A percentile compares a stretch with the other conserved stretches of the same genome.
Evolutionary conservation across 1,284 basidiomycete species (phyloP).

Genomic region (Puccinia horiana): DNA sequence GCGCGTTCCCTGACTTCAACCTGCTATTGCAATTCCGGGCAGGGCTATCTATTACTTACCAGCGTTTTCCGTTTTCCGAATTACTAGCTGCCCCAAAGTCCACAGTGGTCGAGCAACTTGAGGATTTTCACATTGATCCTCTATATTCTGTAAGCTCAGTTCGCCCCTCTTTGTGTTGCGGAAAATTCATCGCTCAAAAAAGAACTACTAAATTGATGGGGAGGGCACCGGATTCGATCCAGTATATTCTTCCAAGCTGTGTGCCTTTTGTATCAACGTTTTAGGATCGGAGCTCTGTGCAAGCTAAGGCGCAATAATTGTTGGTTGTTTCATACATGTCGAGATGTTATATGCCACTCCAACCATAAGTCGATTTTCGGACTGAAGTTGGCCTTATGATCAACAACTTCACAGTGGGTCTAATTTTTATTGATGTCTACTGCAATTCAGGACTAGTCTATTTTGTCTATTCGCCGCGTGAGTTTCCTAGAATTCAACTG

Average conservation of each 20-base stretch:
- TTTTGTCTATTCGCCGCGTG: neutral
- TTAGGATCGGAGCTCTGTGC: neutral
- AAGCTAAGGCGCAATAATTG: slow-evolving; percentile 3
- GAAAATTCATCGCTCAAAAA: neutral
- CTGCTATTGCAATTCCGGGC: neutral
- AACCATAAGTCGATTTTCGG: neutral
- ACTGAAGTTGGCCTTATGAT: neutral
- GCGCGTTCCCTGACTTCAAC: neutral
- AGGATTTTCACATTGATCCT: neutral
- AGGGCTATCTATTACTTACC: neutral
- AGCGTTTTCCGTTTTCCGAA: neutral
- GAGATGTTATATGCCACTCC: neutral
- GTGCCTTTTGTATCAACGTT: slow-evolving; percentile 11
- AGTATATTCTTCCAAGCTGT: slow-evolving; percentile 2
- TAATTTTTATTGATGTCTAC: slow-evolving; percentile 1
- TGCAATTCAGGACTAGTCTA: neutral
- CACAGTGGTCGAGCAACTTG: neutral
- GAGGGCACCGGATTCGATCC: neutral
- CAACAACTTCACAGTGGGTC: neutral
- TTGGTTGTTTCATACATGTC: neutral
- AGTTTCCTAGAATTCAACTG: neutral
- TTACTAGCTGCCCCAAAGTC: neutral
- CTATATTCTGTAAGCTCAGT: neutral
- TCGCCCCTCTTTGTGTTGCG: too few species aligned
- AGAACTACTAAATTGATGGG: neutral